Conservation (phyloP, 2,329 filamentous ascomycete genomes). For the Endocalyx cinctus region DNA sequence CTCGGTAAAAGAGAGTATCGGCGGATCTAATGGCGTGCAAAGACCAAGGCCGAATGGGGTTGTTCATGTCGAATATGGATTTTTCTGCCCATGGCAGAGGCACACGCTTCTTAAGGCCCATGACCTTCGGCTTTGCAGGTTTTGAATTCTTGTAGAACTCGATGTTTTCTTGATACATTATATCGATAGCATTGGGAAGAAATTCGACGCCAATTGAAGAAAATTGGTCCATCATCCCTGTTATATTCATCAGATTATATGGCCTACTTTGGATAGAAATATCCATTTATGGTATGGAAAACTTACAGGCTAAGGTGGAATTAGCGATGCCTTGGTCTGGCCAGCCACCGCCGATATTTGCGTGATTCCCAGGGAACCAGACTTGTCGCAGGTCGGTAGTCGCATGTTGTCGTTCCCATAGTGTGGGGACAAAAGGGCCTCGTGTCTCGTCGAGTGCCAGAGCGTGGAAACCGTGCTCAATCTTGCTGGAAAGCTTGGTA, state of each 20-base stretch:
- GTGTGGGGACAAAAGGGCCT: slow-evolving; percentile 48
- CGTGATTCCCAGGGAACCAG: slow-evolving; percentile 70
- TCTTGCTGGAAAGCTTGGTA: slow-evolving; percentile 45
- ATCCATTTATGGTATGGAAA: slow-evolving; percentile 1
- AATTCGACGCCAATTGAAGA: slow-evolving; percentile 48
- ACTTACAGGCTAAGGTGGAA: slow-evolving; percentile 31
- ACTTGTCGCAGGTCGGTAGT: slow-evolving; percentile 44
- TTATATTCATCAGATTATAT: not conserved
- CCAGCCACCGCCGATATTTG: slow-evolving; percentile 67
- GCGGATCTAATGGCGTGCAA: slow-evolving; percentile 39
- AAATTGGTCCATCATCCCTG: slow-evolving; percentile 56
- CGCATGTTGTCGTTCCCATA: slow-evolving; percentile 44
- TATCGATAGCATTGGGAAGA: slow-evolving; percentile 19
- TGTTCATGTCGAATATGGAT: slow-evolving; percentile 42
- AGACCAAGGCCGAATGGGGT: slow-evolving; percentile 45
- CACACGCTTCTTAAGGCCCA: no score
- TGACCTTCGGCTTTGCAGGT: slow-evolving; percentile 7
- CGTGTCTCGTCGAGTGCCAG: slow-evolving; percentile 55
- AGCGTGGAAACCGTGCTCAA: slow-evolving; percentile 56
- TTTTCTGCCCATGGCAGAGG: slow-evolving; percentile 38
- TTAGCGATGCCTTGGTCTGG: slow-evolving; percentile 39
- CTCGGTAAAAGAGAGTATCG: slow-evolving; percentile 35
- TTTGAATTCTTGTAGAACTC: slow-evolving; percentile 35
- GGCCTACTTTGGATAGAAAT: no score
- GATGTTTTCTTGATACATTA: slow-evolving; percentile 31